These are phyloP conservation scores for Acrodontium crateriforme DNA, from an alignment of 2,329 filamentous ascomycete genomes.

Conservation along the genomic window DNA sequence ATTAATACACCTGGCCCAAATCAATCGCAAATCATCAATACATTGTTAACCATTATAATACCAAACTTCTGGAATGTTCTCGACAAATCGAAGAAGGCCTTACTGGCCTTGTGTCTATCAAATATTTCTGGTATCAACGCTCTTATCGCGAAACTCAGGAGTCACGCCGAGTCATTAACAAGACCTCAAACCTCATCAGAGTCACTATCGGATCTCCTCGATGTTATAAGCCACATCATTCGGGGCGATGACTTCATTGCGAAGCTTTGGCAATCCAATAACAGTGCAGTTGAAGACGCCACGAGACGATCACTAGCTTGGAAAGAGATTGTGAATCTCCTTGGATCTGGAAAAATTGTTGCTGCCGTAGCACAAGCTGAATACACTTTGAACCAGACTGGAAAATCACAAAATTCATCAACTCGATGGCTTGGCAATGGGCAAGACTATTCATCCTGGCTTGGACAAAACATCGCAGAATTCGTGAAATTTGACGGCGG, in stretches of 20 bases:
- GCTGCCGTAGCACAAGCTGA: constrained; percentile 47
- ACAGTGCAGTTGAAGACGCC: neutral
- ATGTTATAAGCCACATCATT: constrained; percentile 31
- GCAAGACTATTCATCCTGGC: constrained; percentile 53
- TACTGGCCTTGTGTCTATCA: constrained; percentile 51
- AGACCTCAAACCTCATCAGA: too few relatives aligned
- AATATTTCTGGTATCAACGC: constrained; percentile 69
- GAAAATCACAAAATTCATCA: constrained; percentile 29
- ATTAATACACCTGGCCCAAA: constrained; percentile 51
- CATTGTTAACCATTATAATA: constrained; percentile 58
- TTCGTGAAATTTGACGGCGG: too few relatives aligned
- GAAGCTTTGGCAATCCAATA: constrained; percentile 25
- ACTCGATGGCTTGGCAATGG: constrained; percentile 53
- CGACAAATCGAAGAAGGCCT: constrained; percentile 25
- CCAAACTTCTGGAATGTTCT: constrained; percentile 70
- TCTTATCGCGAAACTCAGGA: constrained; percentile 58
- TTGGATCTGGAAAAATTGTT: constrained; percentile 47
- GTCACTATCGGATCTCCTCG: constrained; percentile 26
- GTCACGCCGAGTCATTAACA: too few relatives aligned
- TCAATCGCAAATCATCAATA: constrained; percentile 60
- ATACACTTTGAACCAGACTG: constrained; percentile 27
- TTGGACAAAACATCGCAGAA: constrained; percentile 48
- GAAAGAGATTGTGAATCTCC: constrained; percentile 47
- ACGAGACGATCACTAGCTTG: constrained; percentile 41
- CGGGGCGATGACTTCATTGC: constrained; percentile 28